Evolutionary conservation across 306 rosid genomes (phyloP).

Genomic region (Albizia julibrissin): DNA sequence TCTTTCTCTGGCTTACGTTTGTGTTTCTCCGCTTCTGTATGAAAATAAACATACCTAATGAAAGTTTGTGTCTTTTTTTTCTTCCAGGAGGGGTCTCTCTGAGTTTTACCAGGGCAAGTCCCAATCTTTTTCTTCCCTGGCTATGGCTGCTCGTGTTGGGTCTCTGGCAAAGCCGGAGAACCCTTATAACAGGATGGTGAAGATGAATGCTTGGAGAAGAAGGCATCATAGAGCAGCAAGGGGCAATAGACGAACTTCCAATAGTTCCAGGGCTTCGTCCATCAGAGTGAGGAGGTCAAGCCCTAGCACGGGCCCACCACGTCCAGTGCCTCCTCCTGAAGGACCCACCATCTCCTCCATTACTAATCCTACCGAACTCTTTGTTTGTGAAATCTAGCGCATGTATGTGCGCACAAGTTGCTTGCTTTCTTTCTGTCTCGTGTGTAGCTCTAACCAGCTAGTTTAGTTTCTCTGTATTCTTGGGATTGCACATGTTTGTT

Average conservation of each 20-base stretch:
- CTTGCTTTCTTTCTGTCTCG: too few species aligned
- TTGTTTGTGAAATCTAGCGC: too few species aligned
- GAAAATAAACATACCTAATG: background rate
- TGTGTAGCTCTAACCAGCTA: too few species aligned
- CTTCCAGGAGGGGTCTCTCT: slow-evolving; percentile 51
- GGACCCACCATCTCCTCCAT: slow-evolving; percentile 22
- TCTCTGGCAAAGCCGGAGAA: slow-evolving; percentile 55
- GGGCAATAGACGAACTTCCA: slow-evolving; percentile 3
- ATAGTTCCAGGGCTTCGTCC: slow-evolving; percentile 31
- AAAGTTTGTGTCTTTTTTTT: slow-evolving; percentile 25
- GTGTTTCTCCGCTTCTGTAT: background rate
- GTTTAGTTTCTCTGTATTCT: too few species aligned
- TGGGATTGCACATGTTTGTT: too few species aligned
- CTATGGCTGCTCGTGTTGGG: slow-evolving; percentile 46
- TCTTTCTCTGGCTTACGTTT: background rate
- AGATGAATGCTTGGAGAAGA: slow-evolving; percentile 41
- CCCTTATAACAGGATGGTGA: slow-evolving; percentile 44
- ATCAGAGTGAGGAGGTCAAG: slow-evolving; percentile 31
- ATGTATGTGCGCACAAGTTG: too few species aligned
- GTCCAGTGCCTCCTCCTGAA: slow-evolving; percentile 43
- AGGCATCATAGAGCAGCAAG: slow-evolving; percentile 34
- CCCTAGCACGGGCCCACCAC: background rate
- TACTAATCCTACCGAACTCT: too few species aligned
- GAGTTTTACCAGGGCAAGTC: slow-evolving; percentile 51
- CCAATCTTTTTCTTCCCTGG: slow-evolving; percentile 50